Base-by-base conservation (phyloP, 768 basidiomycete species). In the Calocera cornea region DNA sequence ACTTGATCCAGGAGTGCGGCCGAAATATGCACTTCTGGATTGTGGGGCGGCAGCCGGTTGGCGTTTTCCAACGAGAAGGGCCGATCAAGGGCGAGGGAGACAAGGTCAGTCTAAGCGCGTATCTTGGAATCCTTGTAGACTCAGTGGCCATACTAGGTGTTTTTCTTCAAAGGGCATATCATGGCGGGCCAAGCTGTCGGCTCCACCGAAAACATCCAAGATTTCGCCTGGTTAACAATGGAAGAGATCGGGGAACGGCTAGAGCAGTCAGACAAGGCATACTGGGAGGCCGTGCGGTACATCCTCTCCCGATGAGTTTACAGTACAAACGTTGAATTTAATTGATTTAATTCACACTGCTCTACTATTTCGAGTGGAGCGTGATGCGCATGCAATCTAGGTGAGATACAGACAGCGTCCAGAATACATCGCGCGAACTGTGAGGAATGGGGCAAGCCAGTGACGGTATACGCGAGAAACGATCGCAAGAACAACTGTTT, bases 161-260 rank as follows among this genome's bases (percentile, higher is more conserved):
- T 98, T 79, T 91, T 97, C 80, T 90, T 90, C 80, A 97, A 97
- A 75, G 91, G 86, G 22, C 94, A 97, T 74, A 90, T 97, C 65
- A 82, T 97, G 73, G 87, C 91, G 1, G 95, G 95, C 19, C 90
- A 94, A 75, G 54, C 54, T 33, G 88, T 87, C 34, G 80, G 79
- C 22, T 85, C 87, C 19, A 75, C 83, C 34, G 74, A 79, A n/a
- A 76, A 81, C 19, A 79, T 89, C 69, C 78, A 80, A 64, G 90
- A 90, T 72, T 95, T 90, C 78, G 94, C 92, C 7, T 98, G 95
- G 95, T 80, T 97, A 69, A 95, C 92, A 64, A 92, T 93, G 77
- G 83, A 92, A 74, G 95, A 99, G 80, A 86, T 97, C 50, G 79
- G 87, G 74, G 78, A 82, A 14, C 82, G 82, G 65, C 86, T 93